These are phyloP conservation scores for Tricholoma flavovirens DNA, from an alignment of 768 basidiomycete genomes.

Conservation along the genomic window DNA sequence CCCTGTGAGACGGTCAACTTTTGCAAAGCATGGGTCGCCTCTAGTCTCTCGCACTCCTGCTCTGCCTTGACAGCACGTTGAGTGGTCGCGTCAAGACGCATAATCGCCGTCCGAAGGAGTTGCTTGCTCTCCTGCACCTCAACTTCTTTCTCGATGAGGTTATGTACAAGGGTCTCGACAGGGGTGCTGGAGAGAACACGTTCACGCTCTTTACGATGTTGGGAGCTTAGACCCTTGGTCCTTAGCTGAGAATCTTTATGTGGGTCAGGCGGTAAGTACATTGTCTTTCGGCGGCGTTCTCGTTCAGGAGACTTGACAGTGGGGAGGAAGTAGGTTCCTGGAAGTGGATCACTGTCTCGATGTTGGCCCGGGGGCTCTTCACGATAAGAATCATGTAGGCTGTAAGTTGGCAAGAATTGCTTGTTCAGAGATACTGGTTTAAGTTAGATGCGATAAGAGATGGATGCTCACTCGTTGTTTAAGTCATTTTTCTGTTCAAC, in stretches of 20 bases:
- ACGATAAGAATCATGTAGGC: background rate
- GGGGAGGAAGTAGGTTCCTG: background rate
- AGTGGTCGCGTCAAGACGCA: slow-evolving; percentile 19
- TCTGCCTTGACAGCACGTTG: slow-evolving; percentile 14
- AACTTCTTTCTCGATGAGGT: slow-evolving; percentile 21
- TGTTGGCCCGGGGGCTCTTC: background rate
- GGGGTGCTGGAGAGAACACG: slow-evolving; percentile 20
- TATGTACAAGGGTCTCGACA: slow-evolving; percentile 21
- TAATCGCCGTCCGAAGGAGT: slow-evolving; percentile 21
- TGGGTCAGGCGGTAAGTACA: slow-evolving; percentile 1
- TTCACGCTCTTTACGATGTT: slow-evolving; percentile 20
- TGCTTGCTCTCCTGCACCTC: slow-evolving; percentile 23
- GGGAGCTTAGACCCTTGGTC: slow-evolving; percentile 5
- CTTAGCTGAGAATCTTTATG: slow-evolving; percentile 3
- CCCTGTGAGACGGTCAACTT: slow-evolving; percentile 21
- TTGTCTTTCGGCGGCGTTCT: slow-evolving; percentile 4
- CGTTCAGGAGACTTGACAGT: background rate
- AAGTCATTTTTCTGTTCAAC: background rate
- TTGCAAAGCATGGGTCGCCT: slow-evolving; percentile 18
- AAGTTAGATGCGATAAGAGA: background rate
- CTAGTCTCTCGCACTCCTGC: slow-evolving; percentile 10
- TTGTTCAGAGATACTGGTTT: background rate
- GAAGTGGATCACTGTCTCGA: background rate
- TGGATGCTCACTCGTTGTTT: background rate
- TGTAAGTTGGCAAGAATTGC: background rate